phyloP scores from a whole-genome alignment of 768 basidiomycete genomes.

The Trametopsis cervina region DNA sequence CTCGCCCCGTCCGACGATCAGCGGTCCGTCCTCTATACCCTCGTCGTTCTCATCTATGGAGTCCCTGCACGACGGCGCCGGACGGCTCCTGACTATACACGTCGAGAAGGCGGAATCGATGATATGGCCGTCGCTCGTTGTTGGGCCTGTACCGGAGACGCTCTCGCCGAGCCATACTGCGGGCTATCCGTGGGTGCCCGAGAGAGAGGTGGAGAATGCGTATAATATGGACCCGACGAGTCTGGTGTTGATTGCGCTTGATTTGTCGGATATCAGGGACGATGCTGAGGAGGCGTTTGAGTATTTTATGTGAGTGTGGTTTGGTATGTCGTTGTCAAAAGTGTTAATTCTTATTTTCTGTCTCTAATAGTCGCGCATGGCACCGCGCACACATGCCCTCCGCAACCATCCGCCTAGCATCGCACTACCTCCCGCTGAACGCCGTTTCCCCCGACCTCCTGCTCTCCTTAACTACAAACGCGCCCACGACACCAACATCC shows the following conservation, averaged over 20 bases:
- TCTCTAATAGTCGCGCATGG: slow-evolving; percentile 63
- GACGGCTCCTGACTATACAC: slow-evolving; percentile 71
- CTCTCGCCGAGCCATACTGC: slow-evolving; percentile 46
- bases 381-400: slow-evolving; percentile 69
- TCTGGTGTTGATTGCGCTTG: slow-evolving; percentile 62
- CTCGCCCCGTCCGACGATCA: too few species aligned
- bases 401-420: slow-evolving; percentile 70
- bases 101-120: slow-evolving; percentile 73
- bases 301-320: slow-evolving; percentile 65
- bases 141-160: slow-evolving; percentile 63
- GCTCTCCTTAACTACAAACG: neutral
- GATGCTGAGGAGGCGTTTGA: slow-evolving; percentile 76
- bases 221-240: slow-evolving; percentile 89
- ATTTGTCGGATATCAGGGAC: slow-evolving; percentile 67
- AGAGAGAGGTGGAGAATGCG: slow-evolving; percentile 43
- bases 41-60: slow-evolving; percentile 81
- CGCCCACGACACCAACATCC: slow-evolving; percentile 10
- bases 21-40: slow-evolving; percentile 39
- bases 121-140: slow-evolving; percentile 78
- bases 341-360: slow-evolving; percentile 7
- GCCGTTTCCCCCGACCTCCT: slow-evolving; percentile 20
- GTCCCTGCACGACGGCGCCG: slow-evolving; percentile 51
- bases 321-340: too few species aligned
- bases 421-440: slow-evolving; percentile 62
- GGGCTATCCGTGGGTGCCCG: slow-evolving; percentile 46